Evolutionary conservation across 257 asterid genomes (phyloP).

Genomic region (Pogostemon cablin): DNA sequence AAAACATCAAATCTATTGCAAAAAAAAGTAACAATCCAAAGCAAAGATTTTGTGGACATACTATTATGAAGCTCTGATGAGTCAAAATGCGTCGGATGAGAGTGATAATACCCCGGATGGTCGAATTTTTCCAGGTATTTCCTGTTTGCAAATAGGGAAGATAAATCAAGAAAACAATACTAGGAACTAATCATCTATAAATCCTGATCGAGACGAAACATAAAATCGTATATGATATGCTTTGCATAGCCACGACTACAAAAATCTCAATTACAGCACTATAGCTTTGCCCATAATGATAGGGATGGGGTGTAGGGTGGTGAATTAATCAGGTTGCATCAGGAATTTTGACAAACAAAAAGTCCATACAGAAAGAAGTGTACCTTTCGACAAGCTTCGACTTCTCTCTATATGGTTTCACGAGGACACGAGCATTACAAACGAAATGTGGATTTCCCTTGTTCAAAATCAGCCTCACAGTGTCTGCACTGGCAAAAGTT

Average conservation of each 20-base stretch:
- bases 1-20: neutral
- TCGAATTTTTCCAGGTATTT: conserved; percentile 63
- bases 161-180: neutral
- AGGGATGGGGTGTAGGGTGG: no score
- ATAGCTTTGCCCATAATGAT: no score
- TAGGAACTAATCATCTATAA: no score
- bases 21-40: neutral
- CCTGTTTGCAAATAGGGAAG: conserved; percentile 47
- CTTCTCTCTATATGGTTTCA: conserved; percentile 88
- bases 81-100: conserved; percentile 43
- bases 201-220: neutral
- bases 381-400: conserved; percentile 69
- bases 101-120: conserved; percentile 46
- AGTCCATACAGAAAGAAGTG: neutral
- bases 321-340: no score
- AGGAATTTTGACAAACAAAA: neutral
- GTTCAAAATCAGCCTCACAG: conserved; percentile 65
- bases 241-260: neutral
- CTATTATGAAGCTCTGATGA: conserved; percentile 56
- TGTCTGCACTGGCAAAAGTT: conserved; percentile 65
- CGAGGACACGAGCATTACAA: conserved; percentile 91
- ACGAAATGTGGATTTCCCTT: conserved; percentile 88
- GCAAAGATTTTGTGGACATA: conserved; percentile 31
- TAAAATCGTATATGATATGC: neutral
- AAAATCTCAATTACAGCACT: neutral